Evolutionary conservation across 1,284 basidiomycete species (phyloP).

Genomic region (Austroboletus niveus): DNA sequence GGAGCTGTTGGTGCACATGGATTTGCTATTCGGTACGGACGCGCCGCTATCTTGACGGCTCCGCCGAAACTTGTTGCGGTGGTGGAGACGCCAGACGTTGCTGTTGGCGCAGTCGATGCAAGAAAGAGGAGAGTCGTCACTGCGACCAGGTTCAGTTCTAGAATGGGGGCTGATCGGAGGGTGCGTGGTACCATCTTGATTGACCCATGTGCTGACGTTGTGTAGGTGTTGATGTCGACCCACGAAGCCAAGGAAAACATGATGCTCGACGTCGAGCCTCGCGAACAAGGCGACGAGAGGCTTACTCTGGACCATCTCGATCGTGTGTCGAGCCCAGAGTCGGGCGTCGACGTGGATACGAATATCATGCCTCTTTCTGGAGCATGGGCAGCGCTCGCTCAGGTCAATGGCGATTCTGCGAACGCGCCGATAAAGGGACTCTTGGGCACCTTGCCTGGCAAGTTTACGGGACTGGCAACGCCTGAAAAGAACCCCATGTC

Average conservation of each 20-base stretch:
- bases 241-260: conserved; percentile 55
- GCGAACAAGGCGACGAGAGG: conserved; percentile 22
- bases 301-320: conserved; percentile 13
- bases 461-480: conserved; percentile 71
- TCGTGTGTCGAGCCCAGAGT: conserved; percentile 22
- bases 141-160: conserved; percentile 80
- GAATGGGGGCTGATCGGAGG: conserved; percentile 74
- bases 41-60: conserved; percentile 71
- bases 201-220: conserved; percentile 1
- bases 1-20: conserved; percentile 26
- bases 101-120: conserved; percentile 78
- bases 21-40: conserved; percentile 55
- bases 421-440: conserved; percentile 51
- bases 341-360: conserved; percentile 55
- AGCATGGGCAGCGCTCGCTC: conserved; percentile 64
- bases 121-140: conserved; percentile 80
- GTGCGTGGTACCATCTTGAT: conserved; percentile 40
- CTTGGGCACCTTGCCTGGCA: conserved; percentile 55
- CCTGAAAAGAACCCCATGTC: conserved; percentile 88
- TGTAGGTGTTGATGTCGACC: conserved; percentile 76
- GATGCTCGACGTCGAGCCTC: conserved; percentile 28
- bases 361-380: conserved; percentile 62
- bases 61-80: conserved; percentile 77
- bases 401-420: conserved; percentile 36
- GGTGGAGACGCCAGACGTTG: conserved; percentile 81